Evolutionary conservation across 169 alveolate species (phyloP).

Genomic region (Cystoisospora suis): DNA sequence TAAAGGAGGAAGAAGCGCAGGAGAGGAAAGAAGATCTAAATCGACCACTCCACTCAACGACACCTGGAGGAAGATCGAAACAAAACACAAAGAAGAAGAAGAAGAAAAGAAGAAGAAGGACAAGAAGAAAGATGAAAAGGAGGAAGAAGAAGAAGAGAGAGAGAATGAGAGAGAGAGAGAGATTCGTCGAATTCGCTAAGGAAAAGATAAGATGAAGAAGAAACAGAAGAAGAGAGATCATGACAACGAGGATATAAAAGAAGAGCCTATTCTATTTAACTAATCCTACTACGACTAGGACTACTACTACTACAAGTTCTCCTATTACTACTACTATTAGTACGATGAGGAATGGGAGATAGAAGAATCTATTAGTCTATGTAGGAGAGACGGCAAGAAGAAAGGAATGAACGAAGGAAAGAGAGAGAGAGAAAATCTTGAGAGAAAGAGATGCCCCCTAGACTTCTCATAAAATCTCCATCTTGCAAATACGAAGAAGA

Average conservation of each 20-base stretch:
- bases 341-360: no score
- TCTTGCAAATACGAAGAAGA: no score
- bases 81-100: not conserved
- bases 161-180: not conserved
- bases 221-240: not conserved
- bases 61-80: not conserved
- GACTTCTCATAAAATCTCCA: no score
- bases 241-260: not conserved
- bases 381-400: no score
- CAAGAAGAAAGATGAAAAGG: not conserved
- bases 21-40: not conserved
- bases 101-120: not conserved
- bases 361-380: no score
- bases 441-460: no score
- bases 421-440: no score
- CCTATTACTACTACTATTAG: no score
- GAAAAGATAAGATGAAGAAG: not conserved
- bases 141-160: not conserved
- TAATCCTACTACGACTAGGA: no score
- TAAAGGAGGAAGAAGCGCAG: slow-evolving; percentile 30
- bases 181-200: not conserved
- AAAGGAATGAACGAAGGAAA: no score
- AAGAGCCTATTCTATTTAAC: not conserved
- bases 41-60: not conserved
- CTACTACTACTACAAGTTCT: no score